Base-by-base conservation (phyloP, 1,284 basidiomycete species). In the Microstroma glucosiphilum region DNA sequence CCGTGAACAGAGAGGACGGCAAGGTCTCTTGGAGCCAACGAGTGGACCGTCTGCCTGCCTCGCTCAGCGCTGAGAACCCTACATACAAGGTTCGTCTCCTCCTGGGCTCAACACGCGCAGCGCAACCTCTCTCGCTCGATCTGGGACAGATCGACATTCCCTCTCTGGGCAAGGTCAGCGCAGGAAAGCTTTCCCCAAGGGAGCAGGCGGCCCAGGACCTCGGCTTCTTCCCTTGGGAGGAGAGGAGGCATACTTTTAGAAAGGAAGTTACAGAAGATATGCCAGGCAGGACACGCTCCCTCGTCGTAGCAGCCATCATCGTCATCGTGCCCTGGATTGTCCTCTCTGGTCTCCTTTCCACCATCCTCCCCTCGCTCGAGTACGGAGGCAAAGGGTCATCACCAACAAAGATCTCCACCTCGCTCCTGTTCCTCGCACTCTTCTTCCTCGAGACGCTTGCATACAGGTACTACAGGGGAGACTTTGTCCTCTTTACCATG, bases 401-500 rank as follows among this genome's bases (percentile, higher is more conserved):
- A 4, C 30, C 30, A 9, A 37, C 30, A 3, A 54, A 54, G 51
- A n/a, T 23, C 46, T 48, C 46, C 51, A 26, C 25, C 19, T 54
- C 21, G 13, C 15, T 54, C 21, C 19, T 54, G 21, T 26, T 54
- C 21, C 21, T 25, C 15, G 19, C 51, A 6, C 51, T 54, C 51
- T 25, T 54, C 51, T 54, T 54, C 51, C 51, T 54, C 19, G 51
- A 54, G 51, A 25, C 21, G 17, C 19, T 54, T 13, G 51, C 21
- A 6, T 17, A 15, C 17, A 19, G 51, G 7, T 54, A 54, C 51
- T 54, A 54, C 51, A 19, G 51, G 21, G 51, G 51, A 25, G 51
- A 54, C 51, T 54, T 54, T 25, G 26, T 25, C n/a, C 25, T 54
- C 21, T 54, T 54, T 21, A 54, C 13, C 21, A 54, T 54, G 51